phyloP scores from a whole-genome alignment of 164 flowering plant species.

The Macadamia tetraphylla region DNA sequence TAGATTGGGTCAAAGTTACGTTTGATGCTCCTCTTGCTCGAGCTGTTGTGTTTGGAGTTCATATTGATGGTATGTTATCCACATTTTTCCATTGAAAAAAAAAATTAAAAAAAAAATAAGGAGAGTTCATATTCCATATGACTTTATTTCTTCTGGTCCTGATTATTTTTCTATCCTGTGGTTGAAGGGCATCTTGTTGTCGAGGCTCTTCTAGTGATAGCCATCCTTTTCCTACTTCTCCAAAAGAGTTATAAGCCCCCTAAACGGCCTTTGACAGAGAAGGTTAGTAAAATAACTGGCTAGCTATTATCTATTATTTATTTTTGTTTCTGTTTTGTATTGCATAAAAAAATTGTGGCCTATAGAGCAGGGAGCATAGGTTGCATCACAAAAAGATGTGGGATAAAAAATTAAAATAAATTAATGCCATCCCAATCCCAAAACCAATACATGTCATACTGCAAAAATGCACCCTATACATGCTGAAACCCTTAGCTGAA shows the following conservation, averaged over 20 bases:
- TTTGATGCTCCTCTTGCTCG: conserved; percentile 66
- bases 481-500: too few species aligned
- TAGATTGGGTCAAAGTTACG: conserved; percentile 46
- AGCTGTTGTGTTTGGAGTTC: conserved; percentile 86
- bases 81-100: neutral
- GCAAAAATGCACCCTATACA: too few species aligned
- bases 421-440: too few species aligned
- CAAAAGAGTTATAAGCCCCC: conserved; percentile 98
- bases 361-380: too few species aligned
- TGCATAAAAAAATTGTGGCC: too few species aligned
- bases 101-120: too few species aligned
- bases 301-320: too few species aligned
- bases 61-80: conserved; percentile 55
- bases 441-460: too few species aligned
- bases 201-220: conserved; percentile 75
- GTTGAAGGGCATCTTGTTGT: conserved; percentile 78
- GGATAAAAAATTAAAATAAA: too few species aligned
- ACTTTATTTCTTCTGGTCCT: neutral
- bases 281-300: conserved; percentile 30
- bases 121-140: neutral
- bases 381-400: too few species aligned
- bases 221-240: conserved; percentile 61
- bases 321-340: too few species aligned
- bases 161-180: conserved; percentile 3
- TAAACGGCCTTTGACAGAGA: conserved; percentile 70